These are phyloP conservation scores for Trapa bicornis DNA, from an alignment of 345 rosid genomes.

Conservation along the genomic window DNA sequence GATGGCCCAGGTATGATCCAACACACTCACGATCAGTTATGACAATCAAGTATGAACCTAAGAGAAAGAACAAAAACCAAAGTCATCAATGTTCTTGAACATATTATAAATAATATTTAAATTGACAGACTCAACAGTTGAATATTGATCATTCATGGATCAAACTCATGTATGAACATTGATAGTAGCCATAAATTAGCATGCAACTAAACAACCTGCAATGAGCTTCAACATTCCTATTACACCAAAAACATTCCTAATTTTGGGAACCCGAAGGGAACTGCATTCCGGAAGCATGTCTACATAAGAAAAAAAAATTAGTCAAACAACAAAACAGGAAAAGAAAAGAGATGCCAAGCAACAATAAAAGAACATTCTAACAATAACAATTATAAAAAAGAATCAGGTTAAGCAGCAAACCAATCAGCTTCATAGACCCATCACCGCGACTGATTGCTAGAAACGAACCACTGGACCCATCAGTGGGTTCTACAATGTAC, in stretches of 20 bases:
- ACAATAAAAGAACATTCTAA: background rate
- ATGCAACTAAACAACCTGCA: conserved; percentile 36
- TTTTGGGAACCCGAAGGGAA: conserved; percentile 74
- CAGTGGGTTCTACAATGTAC: conserved; percentile 79
- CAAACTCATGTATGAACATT: background rate
- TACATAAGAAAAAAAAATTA: conserved; percentile 11
- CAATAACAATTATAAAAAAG: background rate
- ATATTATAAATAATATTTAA: no score
- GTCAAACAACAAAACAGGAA: background rate
- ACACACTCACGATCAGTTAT: conserved; percentile 66
- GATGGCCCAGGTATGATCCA: conserved; percentile 75
- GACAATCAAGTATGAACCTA: conserved; percentile 80
- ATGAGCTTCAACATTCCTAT: conserved; percentile 89
- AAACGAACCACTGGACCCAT: conserved; percentile 62
- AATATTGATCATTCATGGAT: background rate
- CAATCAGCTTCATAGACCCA: conserved; percentile 63
- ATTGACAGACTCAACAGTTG: no score
- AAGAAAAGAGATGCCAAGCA: background rate
- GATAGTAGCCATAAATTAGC: background rate
- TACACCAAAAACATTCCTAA: conserved; percentile 59
- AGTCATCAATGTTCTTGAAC: background rate
- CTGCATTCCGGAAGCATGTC: conserved; percentile 58
- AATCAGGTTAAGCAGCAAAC: conserved; percentile 20
- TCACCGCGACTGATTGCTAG: conserved; percentile 61
- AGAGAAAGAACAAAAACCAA: conserved; percentile 8